phyloP scores from a whole-genome alignment of 2,329 filamentous ascomycete genomes.

The Hymenoscyphus fructigenus region DNA sequence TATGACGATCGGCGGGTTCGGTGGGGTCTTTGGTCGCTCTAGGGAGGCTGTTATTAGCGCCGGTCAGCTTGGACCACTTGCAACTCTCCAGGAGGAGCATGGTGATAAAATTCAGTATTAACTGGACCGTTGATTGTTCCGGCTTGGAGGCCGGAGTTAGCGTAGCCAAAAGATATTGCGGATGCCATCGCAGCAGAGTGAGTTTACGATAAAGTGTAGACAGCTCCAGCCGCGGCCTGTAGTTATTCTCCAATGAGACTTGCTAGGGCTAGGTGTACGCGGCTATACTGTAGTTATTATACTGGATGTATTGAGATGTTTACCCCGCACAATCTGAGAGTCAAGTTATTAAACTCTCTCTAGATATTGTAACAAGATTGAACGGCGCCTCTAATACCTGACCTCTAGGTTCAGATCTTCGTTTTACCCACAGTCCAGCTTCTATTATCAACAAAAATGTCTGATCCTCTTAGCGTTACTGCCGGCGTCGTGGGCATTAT shows the following conservation, averaged over 20 bases:
- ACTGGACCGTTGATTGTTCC: conserved; percentile 26
- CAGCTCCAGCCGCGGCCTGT: conserved; percentile 24
- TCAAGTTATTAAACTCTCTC: too few relatives aligned
- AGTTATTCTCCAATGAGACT: conserved; percentile 17
- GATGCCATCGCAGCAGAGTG: conserved; percentile 22
- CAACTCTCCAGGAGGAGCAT: conserved; percentile 27
- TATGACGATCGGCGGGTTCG: conserved; percentile 23
- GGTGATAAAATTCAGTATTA: conserved; percentile 24
- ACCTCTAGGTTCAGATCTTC: too few relatives aligned
- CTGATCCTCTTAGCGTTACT: conserved; percentile 36
- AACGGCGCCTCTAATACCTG: too few relatives aligned
- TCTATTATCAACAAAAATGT: conserved; percentile 15
- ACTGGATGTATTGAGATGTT: too few relatives aligned
- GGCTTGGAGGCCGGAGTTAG: conserved; percentile 26
- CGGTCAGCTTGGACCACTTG: conserved; percentile 23
- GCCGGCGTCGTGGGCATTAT: conserved; percentile 36
- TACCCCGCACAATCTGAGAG: too few relatives aligned
- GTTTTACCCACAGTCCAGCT: conserved; percentile 3
- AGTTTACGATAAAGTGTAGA: conserved; percentile 18
- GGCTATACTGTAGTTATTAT: too few relatives aligned
- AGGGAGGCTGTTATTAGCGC: conserved; percentile 24
- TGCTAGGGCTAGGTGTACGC: too few relatives aligned
- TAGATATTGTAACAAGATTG: too few relatives aligned
- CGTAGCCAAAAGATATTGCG: conserved; percentile 22
- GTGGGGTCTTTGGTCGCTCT: conserved; percentile 27